Conservation (phyloP, 164 flowering plant species). For the Houttuynia cordata region DNA sequence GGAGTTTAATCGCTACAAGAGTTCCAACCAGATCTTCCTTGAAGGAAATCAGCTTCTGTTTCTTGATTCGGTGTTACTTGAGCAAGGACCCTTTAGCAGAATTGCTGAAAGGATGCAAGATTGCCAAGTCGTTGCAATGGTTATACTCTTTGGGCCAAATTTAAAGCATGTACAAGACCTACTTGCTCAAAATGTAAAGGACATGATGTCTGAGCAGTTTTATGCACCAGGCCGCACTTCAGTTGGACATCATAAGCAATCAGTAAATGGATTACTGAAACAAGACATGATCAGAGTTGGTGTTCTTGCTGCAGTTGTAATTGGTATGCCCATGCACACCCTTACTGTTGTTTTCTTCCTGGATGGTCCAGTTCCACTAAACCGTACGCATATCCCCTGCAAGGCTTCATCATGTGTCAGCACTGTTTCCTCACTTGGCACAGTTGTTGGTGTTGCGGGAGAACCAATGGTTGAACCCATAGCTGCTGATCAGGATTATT, state of each 20-base stretch:
- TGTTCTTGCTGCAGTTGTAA: no score
- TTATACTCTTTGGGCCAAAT: slow-evolving; percentile 71
- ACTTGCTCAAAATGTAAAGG: slow-evolving; percentile 68
- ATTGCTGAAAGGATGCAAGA: slow-evolving; percentile 64
- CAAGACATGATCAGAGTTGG: slow-evolving; percentile 63
- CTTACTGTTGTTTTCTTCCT: no score
- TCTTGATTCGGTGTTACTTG: slow-evolving; percentile 79
- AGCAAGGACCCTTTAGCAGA: slow-evolving; percentile 27
- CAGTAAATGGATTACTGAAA: slow-evolving; percentile 15
- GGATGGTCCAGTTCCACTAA: no score
- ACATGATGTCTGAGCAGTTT: slow-evolving; percentile 75
- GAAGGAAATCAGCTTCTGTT: slow-evolving; percentile 45
- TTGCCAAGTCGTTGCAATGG: slow-evolving; percentile 85
- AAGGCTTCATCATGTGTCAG: no score
- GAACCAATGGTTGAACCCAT: no score
- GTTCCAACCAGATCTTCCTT: slow-evolving; percentile 57
- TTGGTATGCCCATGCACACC: no score
- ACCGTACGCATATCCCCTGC: no score
- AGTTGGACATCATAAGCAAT: slow-evolving; percentile 10
- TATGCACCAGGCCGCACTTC: slow-evolving; percentile 15
- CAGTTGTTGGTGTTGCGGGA: no score
- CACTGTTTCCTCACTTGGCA: no score
- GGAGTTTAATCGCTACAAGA: slow-evolving; percentile 70
- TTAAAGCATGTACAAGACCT: slow-evolving; percentile 43
- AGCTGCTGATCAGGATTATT: slow-evolving; percentile 73